Base-by-base conservation (phyloP, 2,329 filamentous ascomycete species). In the Fusarium goolgardi region DNA sequence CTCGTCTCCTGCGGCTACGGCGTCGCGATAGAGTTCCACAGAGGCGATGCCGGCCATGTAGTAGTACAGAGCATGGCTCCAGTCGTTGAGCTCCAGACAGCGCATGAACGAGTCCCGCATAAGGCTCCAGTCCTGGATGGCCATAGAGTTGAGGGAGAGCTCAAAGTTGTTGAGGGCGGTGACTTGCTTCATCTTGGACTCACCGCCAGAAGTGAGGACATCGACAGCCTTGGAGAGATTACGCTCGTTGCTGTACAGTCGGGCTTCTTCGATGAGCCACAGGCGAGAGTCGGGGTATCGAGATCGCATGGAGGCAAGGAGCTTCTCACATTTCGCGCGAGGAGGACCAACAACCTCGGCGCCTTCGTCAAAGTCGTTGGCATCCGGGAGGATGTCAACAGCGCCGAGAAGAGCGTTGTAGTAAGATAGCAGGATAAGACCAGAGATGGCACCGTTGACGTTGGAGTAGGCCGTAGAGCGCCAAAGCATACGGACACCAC, bases 391-490 rank as follows among this genome's bases (percentile, higher is more conserved):
- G 56, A 99, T 97, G 75, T 99, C 96, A 65, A 93, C 93, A 70
- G 93, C 91, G 2, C 92, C 92, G 18, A 96, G 85, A 32, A 97
- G 86, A 8, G 91, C 91, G 75, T 97, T 97, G 80, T 97, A 97
- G 78, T 94, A 98, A 1, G 88, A 90, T 18, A 98, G 84, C 0
- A 97, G 82, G 27, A 93, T 86, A 40, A 98, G 84, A 0, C 91
- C 93, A 0, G 94, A 90, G 75, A 98, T 90, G 9, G 92, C 95
- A n/a, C 94, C 95, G 75, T 97, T 96, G 73, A 98, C 87, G 77
- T 97, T 97, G 65, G 90, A 81, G 76, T 94, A 96, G 50, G 90
- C 89, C 23, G 93, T 94, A 15, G 93, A 92, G 76, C 92, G 90
- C 96, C 96, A 99, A 6, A 99, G 87, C 87, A 97, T 91, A 39